Conservation (phyloP, 345 rosid species). For the Jatropha curcas region DNA sequence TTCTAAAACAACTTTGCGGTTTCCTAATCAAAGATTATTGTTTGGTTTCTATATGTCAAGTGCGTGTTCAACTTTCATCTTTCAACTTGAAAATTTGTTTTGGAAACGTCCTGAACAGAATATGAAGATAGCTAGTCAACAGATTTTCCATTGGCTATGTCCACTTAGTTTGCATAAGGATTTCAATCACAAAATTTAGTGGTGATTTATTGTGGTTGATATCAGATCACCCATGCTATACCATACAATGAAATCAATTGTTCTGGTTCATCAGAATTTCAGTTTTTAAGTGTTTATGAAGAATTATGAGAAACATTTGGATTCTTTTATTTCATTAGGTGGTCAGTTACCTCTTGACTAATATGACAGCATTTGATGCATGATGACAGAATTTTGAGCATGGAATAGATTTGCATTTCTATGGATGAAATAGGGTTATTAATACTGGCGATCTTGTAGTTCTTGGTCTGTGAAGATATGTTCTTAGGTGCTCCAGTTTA, state of each 20-base stretch:
- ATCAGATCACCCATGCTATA: neutral
- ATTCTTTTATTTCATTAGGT: too few relatives aligned
- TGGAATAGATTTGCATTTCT: too few relatives aligned
- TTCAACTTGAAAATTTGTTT: neutral
- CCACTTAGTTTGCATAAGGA: neutral
- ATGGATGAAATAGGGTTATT: too few relatives aligned
- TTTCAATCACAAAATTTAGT: neutral
- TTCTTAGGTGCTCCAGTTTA: too few relatives aligned
- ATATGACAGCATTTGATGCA: neutral
- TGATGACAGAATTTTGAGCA: neutral
- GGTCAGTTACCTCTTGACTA: too few relatives aligned
- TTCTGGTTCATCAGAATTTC: neutral
- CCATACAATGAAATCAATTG: neutral
- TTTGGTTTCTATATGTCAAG: neutral
- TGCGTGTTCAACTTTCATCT: neutral
- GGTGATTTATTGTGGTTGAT: neutral
- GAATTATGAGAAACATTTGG: neutral
- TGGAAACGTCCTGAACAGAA: neutral
- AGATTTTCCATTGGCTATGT: neutral
- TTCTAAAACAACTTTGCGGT: too few relatives aligned
- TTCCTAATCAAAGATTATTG: too few relatives aligned
- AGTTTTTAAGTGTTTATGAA: neutral
- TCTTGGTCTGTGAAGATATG: too few relatives aligned
- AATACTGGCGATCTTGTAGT: too few relatives aligned
- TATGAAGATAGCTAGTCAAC: neutral